phyloP scores from a whole-genome alignment of 441 rosid species.

The Erysimum pusillum region DNA sequence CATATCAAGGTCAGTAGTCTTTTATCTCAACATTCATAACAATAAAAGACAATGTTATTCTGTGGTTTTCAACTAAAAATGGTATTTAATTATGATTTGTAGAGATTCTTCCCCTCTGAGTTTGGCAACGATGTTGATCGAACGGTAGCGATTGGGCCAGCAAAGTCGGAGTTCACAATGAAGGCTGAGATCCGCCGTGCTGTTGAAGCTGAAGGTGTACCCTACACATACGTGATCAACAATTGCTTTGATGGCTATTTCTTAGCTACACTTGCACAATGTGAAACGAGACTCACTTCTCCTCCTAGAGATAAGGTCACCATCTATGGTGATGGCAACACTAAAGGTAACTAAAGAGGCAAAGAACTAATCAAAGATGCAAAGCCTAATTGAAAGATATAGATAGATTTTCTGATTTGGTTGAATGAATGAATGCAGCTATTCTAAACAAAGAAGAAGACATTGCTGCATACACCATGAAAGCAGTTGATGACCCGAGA shows the following conservation, averaged over 20 bases:
- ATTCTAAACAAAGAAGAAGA: constrained; percentile 47
- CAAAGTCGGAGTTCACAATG: constrained; percentile 43
- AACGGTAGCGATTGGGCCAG: constrained; percentile 58
- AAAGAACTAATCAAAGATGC: not conserved
- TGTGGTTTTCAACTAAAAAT: too few relatives aligned
- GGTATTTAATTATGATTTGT: not conserved
- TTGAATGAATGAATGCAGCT: constrained; percentile 31
- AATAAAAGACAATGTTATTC: not conserved
- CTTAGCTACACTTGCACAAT: constrained; percentile 51
- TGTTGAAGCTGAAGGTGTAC: constrained; percentile 60
- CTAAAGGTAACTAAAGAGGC: constrained; percentile 48
- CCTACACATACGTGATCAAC: constrained; percentile 53
- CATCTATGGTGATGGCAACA: constrained; percentile 55
- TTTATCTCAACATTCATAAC: not conserved
- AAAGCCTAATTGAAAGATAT: not conserved
- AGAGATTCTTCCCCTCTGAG: constrained; percentile 74
- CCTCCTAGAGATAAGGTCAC: constrained; percentile 60
- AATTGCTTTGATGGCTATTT: constrained; percentile 57
- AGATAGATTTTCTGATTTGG: constrained; percentile 20
- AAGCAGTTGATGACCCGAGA: constrained; percentile 39
- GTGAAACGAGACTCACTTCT: constrained; percentile 43
- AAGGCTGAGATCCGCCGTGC: constrained; percentile 63
- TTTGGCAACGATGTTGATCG: constrained; percentile 67
- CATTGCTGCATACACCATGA: constrained; percentile 39
- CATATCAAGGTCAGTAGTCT: constrained; percentile 55